phyloP scores from a whole-genome alignment of 345 rosid species.

The Hibiscus trionum region DNA sequence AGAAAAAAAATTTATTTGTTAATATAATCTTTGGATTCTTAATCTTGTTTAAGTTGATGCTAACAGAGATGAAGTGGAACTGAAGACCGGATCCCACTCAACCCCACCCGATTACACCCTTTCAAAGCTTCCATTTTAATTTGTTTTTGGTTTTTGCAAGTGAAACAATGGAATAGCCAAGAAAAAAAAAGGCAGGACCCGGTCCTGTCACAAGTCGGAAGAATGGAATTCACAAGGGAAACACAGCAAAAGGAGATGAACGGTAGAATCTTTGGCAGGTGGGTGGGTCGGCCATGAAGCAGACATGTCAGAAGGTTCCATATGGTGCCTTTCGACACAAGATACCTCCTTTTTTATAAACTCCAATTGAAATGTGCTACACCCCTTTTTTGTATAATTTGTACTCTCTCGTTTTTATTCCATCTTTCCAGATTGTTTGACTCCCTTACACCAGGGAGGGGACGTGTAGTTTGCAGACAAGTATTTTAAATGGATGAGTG shows the following conservation, averaged over 20 bases:
- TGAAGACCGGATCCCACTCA: not conserved
- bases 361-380: not conserved
- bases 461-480: constrained; percentile 5
- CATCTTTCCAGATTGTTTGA: constrained; percentile 13
- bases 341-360: constrained; percentile 8
- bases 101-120: not conserved
- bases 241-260: not conserved
- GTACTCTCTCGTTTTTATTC: not conserved
- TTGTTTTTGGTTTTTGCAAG: not conserved
- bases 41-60: too few relatives aligned
- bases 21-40: too few relatives aligned
- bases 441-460: not conserved
- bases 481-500: not conserved
- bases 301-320: constrained; percentile 15
- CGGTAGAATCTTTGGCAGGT: not conserved
- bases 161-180: not conserved
- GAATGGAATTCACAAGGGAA: not conserved
- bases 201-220: not conserved
- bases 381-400: not conserved
- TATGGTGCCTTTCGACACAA: constrained; percentile 12
- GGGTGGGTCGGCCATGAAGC: constrained; percentile 12
- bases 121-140: not conserved
- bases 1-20: too few relatives aligned
- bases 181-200: not conserved
- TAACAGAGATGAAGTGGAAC: not conserved